Conservation (phyloP, 176 grass and related monocot species). For the Musa itinerans region DNA sequence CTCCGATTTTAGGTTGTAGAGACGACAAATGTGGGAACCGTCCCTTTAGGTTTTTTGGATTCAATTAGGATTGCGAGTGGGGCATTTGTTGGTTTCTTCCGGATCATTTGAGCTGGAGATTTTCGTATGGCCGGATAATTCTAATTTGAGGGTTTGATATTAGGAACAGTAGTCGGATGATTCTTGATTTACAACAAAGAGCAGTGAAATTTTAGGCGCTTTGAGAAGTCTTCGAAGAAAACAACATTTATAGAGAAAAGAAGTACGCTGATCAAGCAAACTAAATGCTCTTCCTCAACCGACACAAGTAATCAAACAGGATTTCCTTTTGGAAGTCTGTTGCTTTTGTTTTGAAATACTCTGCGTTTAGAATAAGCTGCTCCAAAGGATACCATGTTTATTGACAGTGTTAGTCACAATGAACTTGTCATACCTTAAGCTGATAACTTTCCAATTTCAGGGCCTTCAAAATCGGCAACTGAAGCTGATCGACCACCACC, state of each 20-base stretch:
- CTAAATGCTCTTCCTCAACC: too few species aligned
- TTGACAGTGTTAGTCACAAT: too few species aligned
- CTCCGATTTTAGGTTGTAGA: not conserved
- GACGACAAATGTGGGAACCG: not conserved
- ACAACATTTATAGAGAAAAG: not conserved
- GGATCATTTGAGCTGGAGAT: not conserved
- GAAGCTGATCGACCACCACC: not conserved
- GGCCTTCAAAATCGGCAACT: not conserved
- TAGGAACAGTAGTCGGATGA: not conserved
- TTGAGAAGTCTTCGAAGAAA: not conserved
- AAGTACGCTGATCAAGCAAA: too few species aligned
- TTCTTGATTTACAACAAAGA: not conserved
- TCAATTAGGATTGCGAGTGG: not conserved
- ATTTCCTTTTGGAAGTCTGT: not conserved
- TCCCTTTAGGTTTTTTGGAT: not conserved
- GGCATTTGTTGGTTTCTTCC: not conserved
- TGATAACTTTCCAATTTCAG: not conserved
- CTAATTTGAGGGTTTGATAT: too few species aligned
- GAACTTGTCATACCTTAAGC: not conserved
- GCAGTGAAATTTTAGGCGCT: not conserved
- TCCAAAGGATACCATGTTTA: too few species aligned
- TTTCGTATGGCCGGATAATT: not conserved
- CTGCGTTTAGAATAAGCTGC: too few species aligned
- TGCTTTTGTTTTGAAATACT: too few species aligned
- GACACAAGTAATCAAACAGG: not conserved